Evolutionary conservation across 2,329 filamentous ascomycete species (phyloP).

Genomic region (Madurella fahalii): DNA sequence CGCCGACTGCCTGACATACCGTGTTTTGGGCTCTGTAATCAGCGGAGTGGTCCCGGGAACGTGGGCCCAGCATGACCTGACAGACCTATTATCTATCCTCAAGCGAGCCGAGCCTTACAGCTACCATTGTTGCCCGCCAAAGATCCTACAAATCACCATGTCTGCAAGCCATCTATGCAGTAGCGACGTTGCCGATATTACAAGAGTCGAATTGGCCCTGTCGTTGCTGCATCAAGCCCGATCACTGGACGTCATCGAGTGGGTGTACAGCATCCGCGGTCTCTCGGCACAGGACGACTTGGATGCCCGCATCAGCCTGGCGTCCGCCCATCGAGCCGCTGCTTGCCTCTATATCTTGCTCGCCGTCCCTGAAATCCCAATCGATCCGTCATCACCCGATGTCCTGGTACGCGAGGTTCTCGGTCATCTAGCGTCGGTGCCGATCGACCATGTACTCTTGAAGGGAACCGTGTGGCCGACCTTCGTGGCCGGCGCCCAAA

Average conservation of each 20-base stretch:
- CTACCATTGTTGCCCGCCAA: slow-evolving; percentile 45
- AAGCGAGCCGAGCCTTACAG: slow-evolving; percentile 40
- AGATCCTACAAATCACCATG: slow-evolving; percentile 42
- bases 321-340: slow-evolving; percentile 41
- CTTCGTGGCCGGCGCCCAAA: slow-evolving; percentile 53
- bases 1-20: slow-evolving; percentile 48
- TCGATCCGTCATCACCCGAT: slow-evolving; percentile 29
- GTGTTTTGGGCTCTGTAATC: slow-evolving; percentile 44
- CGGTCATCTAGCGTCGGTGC: slow-evolving; percentile 44
- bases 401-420: slow-evolving; percentile 44
- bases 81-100: slow-evolving; percentile 37
- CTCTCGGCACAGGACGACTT: slow-evolving; percentile 35
- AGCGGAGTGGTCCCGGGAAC: slow-evolving; percentile 29
- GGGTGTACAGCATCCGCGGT: slow-evolving; percentile 37
- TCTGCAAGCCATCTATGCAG: slow-evolving; percentile 38
- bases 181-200: background rate
- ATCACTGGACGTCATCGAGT: slow-evolving; percentile 38
- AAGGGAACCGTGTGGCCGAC: slow-evolving; percentile 56
- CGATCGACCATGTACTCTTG: slow-evolving; percentile 47
- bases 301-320: slow-evolving; percentile 38
- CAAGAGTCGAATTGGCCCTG: slow-evolving; percentile 14
- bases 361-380: slow-evolving; percentile 23
- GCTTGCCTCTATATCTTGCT: slow-evolving; percentile 46
- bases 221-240: slow-evolving; percentile 34
- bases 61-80: slow-evolving; percentile 34